Base-by-base conservation (phyloP, 306 rosid genomes). In the Trifolium pratense region DNA sequence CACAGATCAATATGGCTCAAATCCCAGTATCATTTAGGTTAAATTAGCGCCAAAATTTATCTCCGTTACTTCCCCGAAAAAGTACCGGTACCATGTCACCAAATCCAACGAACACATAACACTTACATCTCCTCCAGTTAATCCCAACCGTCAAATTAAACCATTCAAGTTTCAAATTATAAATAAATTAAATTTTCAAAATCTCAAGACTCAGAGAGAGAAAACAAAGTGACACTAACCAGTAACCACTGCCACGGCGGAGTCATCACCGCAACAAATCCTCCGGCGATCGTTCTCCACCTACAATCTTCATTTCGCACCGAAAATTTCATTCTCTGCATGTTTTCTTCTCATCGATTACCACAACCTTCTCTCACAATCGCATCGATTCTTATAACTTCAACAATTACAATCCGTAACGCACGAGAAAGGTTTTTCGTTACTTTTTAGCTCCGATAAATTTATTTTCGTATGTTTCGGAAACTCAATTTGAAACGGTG, bases 1-100 rank as follows among this genome's bases (percentile, higher is more conserved):
- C n/a, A n/a, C n/a, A n/a, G n/a, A n/a, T n/a, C n/a, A n/a, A n/a
- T n/a, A n/a, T 4, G 7, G 31, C 59, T 31, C 23, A 40, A 37
- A 45, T 31, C 55, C 63, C 55, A 25, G 23, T 61, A 61, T 37
- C 25, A 29, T 42, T 43, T 42, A 55, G 75, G 78, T 14, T 82
- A 76, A 53, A 67, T 88, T 91, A 85, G 83, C 97, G 97, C 97
- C 90, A 89, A 89, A 90, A 80, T 80, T 76, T 53, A 18, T 75
- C 75, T 18, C 23, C 78, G 52, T 75, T 79, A 34, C 53, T 46
- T 59, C 71, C 71, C 61, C 17, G 20, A 6, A 75, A 72, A 56
- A 71, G 63, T 7, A 46, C 62, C 62, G 75, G 60, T 48, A n/a
- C 14, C 16, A 57, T 6, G 57, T 74, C 63, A 36, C 26, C 1